Conservation (phyloP, 2,329 filamentous ascomycete species). For the Lasiodiplodia citricola region DNA sequence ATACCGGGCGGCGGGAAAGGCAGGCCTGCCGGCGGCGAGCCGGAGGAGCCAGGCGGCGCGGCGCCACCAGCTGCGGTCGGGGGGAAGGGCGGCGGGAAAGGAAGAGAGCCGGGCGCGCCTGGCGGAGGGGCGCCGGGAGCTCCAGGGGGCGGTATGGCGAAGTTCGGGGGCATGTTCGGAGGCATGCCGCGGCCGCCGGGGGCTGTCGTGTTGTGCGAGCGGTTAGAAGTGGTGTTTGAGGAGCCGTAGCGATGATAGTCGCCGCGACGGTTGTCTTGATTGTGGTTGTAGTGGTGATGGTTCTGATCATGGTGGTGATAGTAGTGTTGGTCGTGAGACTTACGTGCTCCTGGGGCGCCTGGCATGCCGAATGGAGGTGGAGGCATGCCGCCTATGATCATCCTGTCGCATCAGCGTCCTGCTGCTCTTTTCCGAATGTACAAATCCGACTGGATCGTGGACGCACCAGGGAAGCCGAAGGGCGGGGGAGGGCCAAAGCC, state of each 20-base stretch:
- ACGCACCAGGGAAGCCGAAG: constrained; percentile 68
- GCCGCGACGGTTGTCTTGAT: background rate
- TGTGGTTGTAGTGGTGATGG: constrained; percentile 7
- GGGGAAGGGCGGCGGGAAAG: constrained; percentile 37
- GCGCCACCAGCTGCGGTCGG: constrained; percentile 27
- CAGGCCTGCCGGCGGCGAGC: constrained; percentile 44
- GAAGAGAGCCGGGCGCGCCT: constrained; percentile 29
- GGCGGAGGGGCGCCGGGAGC: constrained; percentile 24
- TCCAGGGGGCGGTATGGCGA: constrained; percentile 16
- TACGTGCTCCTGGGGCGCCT: constrained; percentile 46
- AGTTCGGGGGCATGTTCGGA: constrained; percentile 36
- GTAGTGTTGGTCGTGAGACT: constrained; percentile 29
- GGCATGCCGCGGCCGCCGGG: constrained; percentile 37
- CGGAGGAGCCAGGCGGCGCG: constrained; percentile 28
- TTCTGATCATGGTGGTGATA: background rate
- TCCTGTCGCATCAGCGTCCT: background rate
- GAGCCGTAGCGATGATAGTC: background rate
- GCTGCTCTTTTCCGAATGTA: constrained; percentile 14
- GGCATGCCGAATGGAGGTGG: constrained; percentile 44
- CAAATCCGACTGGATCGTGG: constrained; percentile 4
- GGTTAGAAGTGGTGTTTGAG: constrained; percentile 12
- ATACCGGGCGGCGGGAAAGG: constrained; percentile 45
- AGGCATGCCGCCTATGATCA: constrained; percentile 33
- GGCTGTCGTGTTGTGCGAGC: constrained; percentile 6
- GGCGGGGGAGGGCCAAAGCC: constrained; percentile 55